Percentiles rank a stretch among this genome's conserved stretches.
These are phyloP conservation scores for Lachnellula subtilissima DNA, from an alignment of 2,329 filamentous ascomycete species.

Conservation along the genomic window DNA sequence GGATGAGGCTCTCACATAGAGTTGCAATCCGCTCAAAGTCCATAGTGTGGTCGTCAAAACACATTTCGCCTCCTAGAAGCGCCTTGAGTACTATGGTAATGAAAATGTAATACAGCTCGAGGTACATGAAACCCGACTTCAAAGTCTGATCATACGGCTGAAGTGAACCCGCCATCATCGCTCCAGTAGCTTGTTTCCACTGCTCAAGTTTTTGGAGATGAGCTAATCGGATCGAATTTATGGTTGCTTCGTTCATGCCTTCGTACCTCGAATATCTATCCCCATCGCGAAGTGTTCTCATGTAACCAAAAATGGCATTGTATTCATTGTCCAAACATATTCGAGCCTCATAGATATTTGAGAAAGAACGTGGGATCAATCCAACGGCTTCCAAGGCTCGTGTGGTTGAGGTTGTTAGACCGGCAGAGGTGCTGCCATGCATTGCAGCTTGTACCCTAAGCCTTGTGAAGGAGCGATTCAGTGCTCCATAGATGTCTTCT, in stretches of 20 bases:
- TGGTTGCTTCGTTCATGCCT: not conserved
- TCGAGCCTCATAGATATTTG: conserved; percentile 9
- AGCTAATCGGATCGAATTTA: not conserved
- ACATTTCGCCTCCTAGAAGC: conserved; percentile 26
- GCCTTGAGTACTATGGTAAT: conserved; percentile 3
- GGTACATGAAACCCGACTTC: conserved; percentile 2
- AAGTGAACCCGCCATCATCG: not conserved
- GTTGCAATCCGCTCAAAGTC: conserved; percentile 32
- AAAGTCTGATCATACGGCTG: not conserved
- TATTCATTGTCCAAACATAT: conserved; percentile 8
- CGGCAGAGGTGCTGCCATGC: not conserved
- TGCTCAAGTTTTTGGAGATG: conserved; percentile 1
- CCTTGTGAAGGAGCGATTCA: conserved; percentile 3
- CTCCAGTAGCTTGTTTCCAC: not conserved
- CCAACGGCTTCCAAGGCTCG: not conserved
- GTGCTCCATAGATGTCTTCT: conserved; percentile 1
- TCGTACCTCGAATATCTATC: not conserved
- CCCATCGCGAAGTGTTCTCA: conserved; percentile 3
- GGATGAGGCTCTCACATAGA: conserved; percentile 11
- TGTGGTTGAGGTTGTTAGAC: not conserved
- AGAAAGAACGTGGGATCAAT: not conserved
- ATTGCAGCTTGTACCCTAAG: conserved; percentile 6
- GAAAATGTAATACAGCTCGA: conserved; percentile 10
- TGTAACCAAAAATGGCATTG: conserved; percentile 8
- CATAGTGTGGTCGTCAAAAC: conserved; percentile 34